phyloP scores from a whole-genome alignment of 2,329 filamentous ascomycete species.

The Rhinocladiella similis region DNA sequence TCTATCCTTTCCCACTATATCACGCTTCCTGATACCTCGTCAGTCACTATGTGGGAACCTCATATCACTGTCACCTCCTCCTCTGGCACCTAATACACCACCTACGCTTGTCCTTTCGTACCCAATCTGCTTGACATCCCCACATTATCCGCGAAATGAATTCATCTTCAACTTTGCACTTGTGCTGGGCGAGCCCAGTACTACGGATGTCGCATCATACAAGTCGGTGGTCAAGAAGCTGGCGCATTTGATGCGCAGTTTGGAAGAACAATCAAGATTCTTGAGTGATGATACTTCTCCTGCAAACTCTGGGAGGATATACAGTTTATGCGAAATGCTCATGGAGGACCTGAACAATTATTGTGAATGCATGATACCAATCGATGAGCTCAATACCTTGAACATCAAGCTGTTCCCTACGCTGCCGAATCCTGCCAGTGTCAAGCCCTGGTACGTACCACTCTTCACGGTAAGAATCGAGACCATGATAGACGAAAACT shows the following conservation, averaged over 20 bases:
- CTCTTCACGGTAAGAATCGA: slow-evolving; percentile 64
- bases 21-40: slow-evolving; percentile 90
- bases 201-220: slow-evolving; percentile 69
- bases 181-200: slow-evolving; percentile 61
- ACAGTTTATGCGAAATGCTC: slow-evolving; percentile 77
- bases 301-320: slow-evolving; percentile 53
- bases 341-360: slow-evolving; percentile 96
- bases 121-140: slow-evolving; percentile 81
- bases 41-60: slow-evolving; percentile 94
- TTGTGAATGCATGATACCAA: slow-evolving; percentile 97
- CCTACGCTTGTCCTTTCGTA: slow-evolving; percentile 78
- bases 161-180: slow-evolving; percentile 99
- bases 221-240: slow-evolving; percentile 84
- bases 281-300: slow-evolving; percentile 53
- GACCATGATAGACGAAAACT: slow-evolving; percentile 54
- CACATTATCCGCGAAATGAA: slow-evolving; percentile 84
- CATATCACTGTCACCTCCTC: slow-evolving; percentile 54
- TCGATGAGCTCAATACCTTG: slow-evolving; percentile 93
- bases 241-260: slow-evolving; percentile 78
- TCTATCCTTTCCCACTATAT: slow-evolving; percentile 81
- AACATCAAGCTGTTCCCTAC: slow-evolving; percentile 95
- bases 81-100: slow-evolving; percentile 47
- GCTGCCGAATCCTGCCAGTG: slow-evolving; percentile 71
- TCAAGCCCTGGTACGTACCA: slow-evolving; percentile 89
- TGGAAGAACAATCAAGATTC: slow-evolving; percentile 90